phyloP scores from a whole-genome alignment of 306 rosid species.

The Coriaria nepalensis region DNA sequence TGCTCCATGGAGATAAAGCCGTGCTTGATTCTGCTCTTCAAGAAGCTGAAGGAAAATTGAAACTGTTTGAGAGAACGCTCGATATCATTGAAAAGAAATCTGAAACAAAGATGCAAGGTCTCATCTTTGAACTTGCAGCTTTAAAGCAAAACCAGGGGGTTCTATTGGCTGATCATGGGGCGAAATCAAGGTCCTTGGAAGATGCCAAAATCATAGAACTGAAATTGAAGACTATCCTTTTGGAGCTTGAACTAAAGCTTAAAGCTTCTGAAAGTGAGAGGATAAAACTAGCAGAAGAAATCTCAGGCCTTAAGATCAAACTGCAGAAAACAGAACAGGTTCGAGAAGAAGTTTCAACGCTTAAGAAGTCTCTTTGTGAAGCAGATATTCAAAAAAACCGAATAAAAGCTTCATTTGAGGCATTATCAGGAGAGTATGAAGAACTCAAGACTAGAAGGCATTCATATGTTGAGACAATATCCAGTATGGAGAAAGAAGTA shows the following conservation, averaged over 20 bases:
- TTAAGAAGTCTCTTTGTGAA: conserved; percentile 28
- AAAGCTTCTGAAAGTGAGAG: conserved; percentile 31
- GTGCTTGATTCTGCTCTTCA: conserved; percentile 30
- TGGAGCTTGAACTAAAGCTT: conserved; percentile 33
- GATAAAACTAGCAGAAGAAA: conserved; percentile 33
- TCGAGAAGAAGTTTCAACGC: conserved; percentile 27
- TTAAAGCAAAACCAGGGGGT: conserved; percentile 24
- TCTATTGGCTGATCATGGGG: conserved; percentile 30
- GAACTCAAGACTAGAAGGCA: conserved; percentile 33
- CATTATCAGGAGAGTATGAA: conserved; percentile 31
- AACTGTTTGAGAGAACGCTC: conserved; percentile 24
- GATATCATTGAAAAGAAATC: conserved; percentile 19
- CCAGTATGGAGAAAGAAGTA: conserved; percentile 18
- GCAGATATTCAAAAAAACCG: conserved; percentile 31
- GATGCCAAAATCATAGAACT: conserved; percentile 32
- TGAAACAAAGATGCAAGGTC: conserved; percentile 31
- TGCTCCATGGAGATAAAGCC: conserved; percentile 26
- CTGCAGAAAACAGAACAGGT: conserved; percentile 27
- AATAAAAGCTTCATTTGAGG: conserved; percentile 30
- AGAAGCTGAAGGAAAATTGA: conserved; percentile 31
- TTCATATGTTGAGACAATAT: conserved; percentile 21
- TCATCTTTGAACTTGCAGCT: conserved; percentile 27
- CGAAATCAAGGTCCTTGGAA: conserved; percentile 30
- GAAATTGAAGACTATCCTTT: conserved; percentile 21
- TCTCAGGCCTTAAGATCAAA: conserved; percentile 20